Evolutionary conservation across 208 protist species (phyloP).

Genomic region (Naegleria gruberi): DNA sequence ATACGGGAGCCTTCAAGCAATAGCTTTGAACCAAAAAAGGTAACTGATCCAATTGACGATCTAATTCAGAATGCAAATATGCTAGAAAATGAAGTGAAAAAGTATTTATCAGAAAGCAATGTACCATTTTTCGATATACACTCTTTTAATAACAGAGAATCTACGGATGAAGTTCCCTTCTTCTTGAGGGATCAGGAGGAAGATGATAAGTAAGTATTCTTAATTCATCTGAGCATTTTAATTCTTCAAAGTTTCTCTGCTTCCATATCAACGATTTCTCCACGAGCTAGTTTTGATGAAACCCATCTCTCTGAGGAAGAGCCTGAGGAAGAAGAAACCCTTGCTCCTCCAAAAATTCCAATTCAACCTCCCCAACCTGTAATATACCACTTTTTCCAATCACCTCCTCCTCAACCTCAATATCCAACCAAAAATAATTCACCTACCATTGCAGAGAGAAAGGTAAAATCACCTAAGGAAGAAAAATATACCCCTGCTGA

Average conservation of each 20-base stretch:
- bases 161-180: not conserved
- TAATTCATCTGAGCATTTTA: not conserved
- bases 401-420: not conserved
- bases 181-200: not conserved
- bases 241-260: not conserved
- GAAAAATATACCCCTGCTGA: not conserved
- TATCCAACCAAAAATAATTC: not conserved
- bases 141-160: not conserved
- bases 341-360: no score
- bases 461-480: not conserved
- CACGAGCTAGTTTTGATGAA: not conserved
- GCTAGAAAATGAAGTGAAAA: not conserved
- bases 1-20: not conserved
- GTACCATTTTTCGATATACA: not conserved
- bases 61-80: not conserved
- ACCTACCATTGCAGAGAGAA: no score
- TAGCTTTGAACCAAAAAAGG: not conserved
- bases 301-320: no score
- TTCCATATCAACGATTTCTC: not conserved
- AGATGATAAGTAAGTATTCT: not conserved
- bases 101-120: not conserved
- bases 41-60: not conserved
- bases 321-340: no score
- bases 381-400: not conserved
- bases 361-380: no score